Evolutionary conservation across 306 rosid species (phyloP).

Genomic region (Fagus sylvatica): DNA sequence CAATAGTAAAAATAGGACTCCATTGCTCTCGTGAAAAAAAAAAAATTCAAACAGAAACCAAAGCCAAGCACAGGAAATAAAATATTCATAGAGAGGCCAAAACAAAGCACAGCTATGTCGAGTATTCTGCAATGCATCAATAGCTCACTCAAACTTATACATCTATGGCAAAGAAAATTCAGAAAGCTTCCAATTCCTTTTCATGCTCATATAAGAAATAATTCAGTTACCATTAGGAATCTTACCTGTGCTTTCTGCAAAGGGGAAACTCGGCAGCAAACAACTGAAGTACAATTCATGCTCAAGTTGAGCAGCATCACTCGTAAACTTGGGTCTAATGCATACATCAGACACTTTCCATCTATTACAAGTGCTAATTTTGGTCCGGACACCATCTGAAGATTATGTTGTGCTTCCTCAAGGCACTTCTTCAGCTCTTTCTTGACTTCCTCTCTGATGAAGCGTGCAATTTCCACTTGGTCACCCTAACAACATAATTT

Average conservation of each 20-base stretch:
- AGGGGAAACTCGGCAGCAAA: slow-evolving; percentile 99
- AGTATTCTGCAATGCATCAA: background rate
- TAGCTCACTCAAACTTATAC: background rate
- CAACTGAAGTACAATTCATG: slow-evolving; percentile 89
- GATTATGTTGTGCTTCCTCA: slow-evolving; percentile 70
- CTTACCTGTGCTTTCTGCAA: slow-evolving; percentile 97
- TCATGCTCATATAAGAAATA: background rate
- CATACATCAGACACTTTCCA: slow-evolving; percentile 96
- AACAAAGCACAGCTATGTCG: background rate
- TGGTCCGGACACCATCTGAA: slow-evolving; percentile 57
- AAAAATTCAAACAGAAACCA: background rate
- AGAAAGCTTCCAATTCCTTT: background rate
- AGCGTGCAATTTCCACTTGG: slow-evolving; percentile 90
- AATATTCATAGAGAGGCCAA: background rate
- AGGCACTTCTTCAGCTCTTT: slow-evolving; percentile 64
- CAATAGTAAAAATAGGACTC: background rate
- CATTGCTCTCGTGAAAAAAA: background rate
- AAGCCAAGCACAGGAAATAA: background rate
- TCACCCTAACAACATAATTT: slow-evolving; percentile 67
- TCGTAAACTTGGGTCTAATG: slow-evolving; percentile 84
- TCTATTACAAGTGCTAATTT: slow-evolving; percentile 92
- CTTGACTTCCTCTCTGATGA: slow-evolving; percentile 83
- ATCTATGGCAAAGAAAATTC: background rate
- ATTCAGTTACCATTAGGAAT: slow-evolving; percentile 1
- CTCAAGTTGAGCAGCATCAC: slow-evolving; percentile 81